Evolutionary conservation across 2,329 filamentous ascomycete species (phyloP).

Genomic region (Huntiella savannae): DNA sequence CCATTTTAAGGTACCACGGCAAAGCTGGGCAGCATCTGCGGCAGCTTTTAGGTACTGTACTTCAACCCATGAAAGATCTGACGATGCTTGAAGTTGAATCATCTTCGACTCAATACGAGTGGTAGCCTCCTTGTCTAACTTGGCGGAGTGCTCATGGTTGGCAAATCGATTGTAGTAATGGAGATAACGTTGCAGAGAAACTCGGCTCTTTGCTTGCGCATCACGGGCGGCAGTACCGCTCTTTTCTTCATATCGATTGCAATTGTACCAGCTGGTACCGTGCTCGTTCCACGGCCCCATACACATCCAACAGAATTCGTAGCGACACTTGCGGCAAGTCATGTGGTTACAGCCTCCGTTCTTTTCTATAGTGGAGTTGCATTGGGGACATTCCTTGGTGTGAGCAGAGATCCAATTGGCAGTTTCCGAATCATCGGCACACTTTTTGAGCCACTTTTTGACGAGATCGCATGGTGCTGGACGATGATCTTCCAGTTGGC

Average conservation of each 20-base stretch:
- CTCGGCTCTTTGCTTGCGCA: constrained; percentile 75
- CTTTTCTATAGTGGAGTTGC: constrained; percentile 95
- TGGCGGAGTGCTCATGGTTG: constrained; percentile 95
- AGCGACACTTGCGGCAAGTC: constrained; percentile 88
- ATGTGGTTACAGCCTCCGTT: constrained; percentile 97
- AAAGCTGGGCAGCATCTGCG: constrained; percentile 83
- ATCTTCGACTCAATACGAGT: constrained; percentile 98
- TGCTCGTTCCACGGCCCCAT: constrained; percentile 99
- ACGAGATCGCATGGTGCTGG: constrained; percentile 81
- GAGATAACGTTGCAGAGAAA: constrained; percentile 85
- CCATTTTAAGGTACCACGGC: constrained; percentile 97
- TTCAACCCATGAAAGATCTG: constrained; percentile 97
- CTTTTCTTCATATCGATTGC: constrained; percentile 93
- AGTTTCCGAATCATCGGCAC: constrained; percentile 92
- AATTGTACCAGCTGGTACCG: constrained; percentile 98
- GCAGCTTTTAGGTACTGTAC: constrained; percentile 92
- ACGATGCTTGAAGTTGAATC: constrained; percentile 82
- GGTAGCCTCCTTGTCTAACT: constrained; percentile 89
- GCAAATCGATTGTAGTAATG: constrained; percentile 99
- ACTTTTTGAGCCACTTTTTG: constrained; percentile 94
- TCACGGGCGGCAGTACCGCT: constrained; percentile 78
- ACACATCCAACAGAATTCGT: constrained; percentile 99
- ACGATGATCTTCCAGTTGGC: constrained; percentile 74
- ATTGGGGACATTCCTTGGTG: constrained; percentile 94
- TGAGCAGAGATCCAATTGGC: constrained; percentile 99